These are phyloP conservation scores for Sisymbrium altissimum DNA, from an alignment of 345 rosid species.

Conservation along the genomic window DNA sequence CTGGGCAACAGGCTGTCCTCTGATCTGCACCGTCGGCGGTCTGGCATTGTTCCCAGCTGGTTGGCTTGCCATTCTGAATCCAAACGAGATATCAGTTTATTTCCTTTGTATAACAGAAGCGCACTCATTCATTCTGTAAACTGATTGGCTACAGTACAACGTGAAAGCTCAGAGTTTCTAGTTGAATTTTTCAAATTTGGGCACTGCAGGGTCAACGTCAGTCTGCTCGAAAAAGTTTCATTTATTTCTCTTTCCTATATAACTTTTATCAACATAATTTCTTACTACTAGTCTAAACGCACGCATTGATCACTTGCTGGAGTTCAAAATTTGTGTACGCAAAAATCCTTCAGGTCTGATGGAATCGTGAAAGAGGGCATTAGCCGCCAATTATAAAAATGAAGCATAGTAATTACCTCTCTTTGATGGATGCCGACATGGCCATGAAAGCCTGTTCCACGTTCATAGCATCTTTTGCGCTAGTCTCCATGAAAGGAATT, in stretches of 20 bases:
- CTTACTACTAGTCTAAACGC: not conserved
- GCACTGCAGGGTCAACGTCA: not conserved
- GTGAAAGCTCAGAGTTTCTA: not conserved
- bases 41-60: conserved; percentile 61
- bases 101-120: not conserved
- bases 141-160: not conserved
- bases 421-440: conserved; percentile 71
- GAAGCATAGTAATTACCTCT: conserved; percentile 41
- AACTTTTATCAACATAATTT: not conserved
- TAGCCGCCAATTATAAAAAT: not conserved
- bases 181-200: not conserved
- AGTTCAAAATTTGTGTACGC: not conserved
- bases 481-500: conserved; percentile 74
- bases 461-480: conserved; percentile 71
- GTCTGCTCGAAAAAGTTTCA: not conserved
- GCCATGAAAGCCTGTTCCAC: conserved; percentile 85
- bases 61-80: conserved; percentile 77
- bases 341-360: not conserved
- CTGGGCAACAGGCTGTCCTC: conserved; percentile 69
- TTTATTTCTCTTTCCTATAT: not conserved
- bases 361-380: not conserved
- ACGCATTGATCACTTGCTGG: not conserved
- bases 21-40: conserved; percentile 65
- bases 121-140: not conserved
- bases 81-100: conserved; percentile 2